A percentile compares a stretch with the other conserved stretches of the same genome.
These are phyloP conservation scores for Borealophlyctis nickersoniae DNA, from an alignment of 192 early-diverging fungal genomes.

Conservation along the genomic window DNA sequence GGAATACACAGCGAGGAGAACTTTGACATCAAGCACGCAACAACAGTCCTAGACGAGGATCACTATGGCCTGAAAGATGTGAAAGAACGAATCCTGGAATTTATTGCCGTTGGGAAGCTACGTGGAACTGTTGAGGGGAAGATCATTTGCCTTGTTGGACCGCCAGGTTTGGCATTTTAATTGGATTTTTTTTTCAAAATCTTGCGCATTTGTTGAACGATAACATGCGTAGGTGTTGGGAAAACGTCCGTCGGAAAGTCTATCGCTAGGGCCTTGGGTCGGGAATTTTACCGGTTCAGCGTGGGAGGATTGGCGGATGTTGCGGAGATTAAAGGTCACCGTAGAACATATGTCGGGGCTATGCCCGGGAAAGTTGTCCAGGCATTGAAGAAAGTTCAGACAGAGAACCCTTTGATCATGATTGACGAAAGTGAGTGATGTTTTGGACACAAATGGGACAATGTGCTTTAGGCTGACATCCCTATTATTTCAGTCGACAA, in stretches of 20 bases:
- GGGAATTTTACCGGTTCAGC: constrained; percentile 95
- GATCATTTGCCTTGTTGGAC: constrained; percentile 96
- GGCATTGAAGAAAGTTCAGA: constrained; percentile 97
- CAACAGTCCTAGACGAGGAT: constrained; percentile 91
- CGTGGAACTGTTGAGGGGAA: constrained; percentile 96
- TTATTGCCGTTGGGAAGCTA: constrained; percentile 97
- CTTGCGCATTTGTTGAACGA: constrained; percentile 14
- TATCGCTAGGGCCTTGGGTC: constrained; percentile 89
- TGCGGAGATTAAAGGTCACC: constrained; percentile 98
- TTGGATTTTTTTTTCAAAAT: background rate
- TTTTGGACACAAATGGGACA: too few species aligned
- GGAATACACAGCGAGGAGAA: constrained; percentile 87
- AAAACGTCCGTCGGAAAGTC: constrained; percentile 98
- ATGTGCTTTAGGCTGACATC: too few species aligned
- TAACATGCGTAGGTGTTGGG: constrained; percentile 73
- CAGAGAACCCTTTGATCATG: constrained; percentile 94
- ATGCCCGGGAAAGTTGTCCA: constrained; percentile 99
- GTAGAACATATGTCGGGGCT: constrained; percentile 97
- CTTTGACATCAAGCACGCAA: constrained; percentile 86
- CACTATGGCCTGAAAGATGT: constrained; percentile 99
- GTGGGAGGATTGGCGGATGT: constrained; percentile 98
- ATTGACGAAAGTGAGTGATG: constrained; percentile 88
- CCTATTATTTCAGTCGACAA: constrained; percentile 75
- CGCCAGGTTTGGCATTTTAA: constrained; percentile 64
- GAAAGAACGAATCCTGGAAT: constrained; percentile 98